A percentile compares a stretch with the other conserved stretches of the same genome.
phyloP scores from a whole-genome alignment of 768 basidiomycete genomes.

The Termitomyces sp. region DNA sequence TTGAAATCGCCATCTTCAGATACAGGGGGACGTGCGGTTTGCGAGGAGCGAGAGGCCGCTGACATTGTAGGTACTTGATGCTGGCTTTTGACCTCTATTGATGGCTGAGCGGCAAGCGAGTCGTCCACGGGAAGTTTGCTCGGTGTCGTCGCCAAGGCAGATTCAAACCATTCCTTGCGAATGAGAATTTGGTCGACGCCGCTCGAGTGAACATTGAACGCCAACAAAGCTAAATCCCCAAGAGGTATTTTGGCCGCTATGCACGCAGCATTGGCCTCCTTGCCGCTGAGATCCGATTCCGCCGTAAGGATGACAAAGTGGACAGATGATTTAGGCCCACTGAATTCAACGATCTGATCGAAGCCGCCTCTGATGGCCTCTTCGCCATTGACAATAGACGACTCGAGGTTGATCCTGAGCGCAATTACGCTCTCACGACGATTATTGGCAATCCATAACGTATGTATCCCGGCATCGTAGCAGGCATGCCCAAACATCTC shows the following conservation, averaged over 20 bases:
- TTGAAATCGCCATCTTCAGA: constrained; percentile 68
- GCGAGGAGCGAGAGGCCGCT: constrained; percentile 8
- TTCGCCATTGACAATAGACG: constrained; percentile 52
- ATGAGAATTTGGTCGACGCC: constrained; percentile 88
- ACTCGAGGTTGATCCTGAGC: constrained; percentile 67
- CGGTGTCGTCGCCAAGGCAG: constrained; percentile 48
- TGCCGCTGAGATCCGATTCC: constrained; percentile 77
- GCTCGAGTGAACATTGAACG: constrained; percentile 85
- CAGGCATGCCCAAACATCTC: constrained; percentile 88
- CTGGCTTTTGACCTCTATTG: constrained; percentile 20
- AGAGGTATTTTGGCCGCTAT: constrained; percentile 74
- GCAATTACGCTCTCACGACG: constrained; percentile 82
- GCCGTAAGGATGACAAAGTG: constrained; percentile 86
- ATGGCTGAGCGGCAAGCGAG: constrained; percentile 22
- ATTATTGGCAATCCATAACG: constrained; percentile 84
- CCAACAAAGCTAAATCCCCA: constrained; percentile 75
- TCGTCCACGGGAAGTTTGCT: constrained; percentile 58
- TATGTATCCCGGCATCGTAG: constrained; percentile 82
- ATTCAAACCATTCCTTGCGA: constrained; percentile 79
- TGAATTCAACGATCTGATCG: constrained; percentile 81
- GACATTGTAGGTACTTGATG: constrained; percentile 19
- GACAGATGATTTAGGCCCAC: constrained; percentile 79
- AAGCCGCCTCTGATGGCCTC: constrained; percentile 62
- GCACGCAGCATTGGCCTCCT: constrained; percentile 80
- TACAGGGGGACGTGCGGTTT: constrained; percentile 43